Base-by-base conservation (phyloP, 306 rosid genomes). In the Prunus armeniaca region DNA sequence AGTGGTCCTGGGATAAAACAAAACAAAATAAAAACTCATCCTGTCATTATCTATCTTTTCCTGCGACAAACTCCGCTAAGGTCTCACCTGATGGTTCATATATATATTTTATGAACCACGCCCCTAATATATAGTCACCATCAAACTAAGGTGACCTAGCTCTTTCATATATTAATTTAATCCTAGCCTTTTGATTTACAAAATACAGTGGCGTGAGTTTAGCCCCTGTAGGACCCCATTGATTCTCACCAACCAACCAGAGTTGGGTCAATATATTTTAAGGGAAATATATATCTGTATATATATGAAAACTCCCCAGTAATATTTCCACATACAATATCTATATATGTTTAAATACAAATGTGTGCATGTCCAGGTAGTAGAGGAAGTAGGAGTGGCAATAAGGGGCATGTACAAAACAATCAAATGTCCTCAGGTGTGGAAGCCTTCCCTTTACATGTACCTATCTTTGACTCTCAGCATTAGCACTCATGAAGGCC, bases 381-480 rank as follows among this genome's bases (percentile, higher is more conserved):
- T 75, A 55, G 86, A 79, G 65, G 82, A 81, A 6, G 82, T 82
- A 57, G 84, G 87, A 79, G 80, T 46, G 51, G 83, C 84, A 34
- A 45, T 88, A 7, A 87, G 60, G 80, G 84, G 83, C 73, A 88
- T 90, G 86, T 73, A 66, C 80, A 65, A 72, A 79, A 88, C 93
- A 70, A 82, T 92, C 14, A 75, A n/a, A 83, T 77, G 67, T 55
- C 91, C 96, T 56, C 93, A 89, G 70, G 97, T 89, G 77, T 92
- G 96, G 96, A 90, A 76, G 78, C 91, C 97, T 27, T 81, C 97
- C 9, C 90, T 92, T 0, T 92, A 72, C 82, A 88, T 92, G 83
- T 90, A 82, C 82, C 87, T 92, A 25, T 75, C 93, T 64, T 65
- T 89, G 75, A 84, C 91, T 73, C 88, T 92, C 15, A 84, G 79